A percentile compares a stretch with the other conserved stretches of the same genome.
Evolutionary conservation across 2,329 filamentous ascomycete genomes (phyloP).

Genomic region (Keithomyces neogunnii): DNA sequence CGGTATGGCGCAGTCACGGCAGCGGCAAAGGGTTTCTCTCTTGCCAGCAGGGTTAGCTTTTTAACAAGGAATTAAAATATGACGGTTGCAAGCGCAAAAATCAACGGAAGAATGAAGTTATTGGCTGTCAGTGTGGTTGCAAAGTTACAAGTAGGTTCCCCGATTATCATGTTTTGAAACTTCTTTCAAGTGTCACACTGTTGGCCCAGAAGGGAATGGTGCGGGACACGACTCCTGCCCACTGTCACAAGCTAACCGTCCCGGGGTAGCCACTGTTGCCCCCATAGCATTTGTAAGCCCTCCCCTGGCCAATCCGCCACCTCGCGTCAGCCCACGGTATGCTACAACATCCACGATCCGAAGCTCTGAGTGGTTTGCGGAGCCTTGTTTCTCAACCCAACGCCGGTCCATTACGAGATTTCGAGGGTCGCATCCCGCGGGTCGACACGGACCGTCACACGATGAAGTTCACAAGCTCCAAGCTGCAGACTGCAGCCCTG

Average conservation of each 20-base stretch:
- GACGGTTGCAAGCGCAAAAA: not conserved
- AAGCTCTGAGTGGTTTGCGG: not conserved
- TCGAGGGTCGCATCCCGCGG: too few relatives aligned
- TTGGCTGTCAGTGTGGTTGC: not conserved
- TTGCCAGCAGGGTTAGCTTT: not conserved
- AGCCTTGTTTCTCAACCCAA: too few relatives aligned
- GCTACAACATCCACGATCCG: constrained; percentile 1
- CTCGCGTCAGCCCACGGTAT: not conserved
- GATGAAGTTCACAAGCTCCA: constrained; percentile 43
- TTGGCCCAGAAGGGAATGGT: too few relatives aligned
- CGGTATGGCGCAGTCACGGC: not conserved
- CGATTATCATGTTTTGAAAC: too few relatives aligned
- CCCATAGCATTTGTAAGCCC: constrained; percentile 1
- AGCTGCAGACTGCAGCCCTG: constrained; percentile 39
- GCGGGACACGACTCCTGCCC: too few relatives aligned
- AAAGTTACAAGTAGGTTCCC: too few relatives aligned
- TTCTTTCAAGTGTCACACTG: too few relatives aligned
- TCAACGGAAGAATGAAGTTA: not conserved
- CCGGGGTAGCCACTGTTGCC: too few relatives aligned
- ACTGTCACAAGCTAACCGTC: too few relatives aligned
- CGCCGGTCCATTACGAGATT: not conserved
- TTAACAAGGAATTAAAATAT: too few relatives aligned
- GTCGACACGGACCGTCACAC: not conserved
- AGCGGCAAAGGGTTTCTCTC: not conserved
- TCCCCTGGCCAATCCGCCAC: not conserved